Evolutionary conservation across 805 yeast genomes (phyloP), one percentile per base, ranked within the genome.

Genomic region (Teunomyces funiuensis): DNA sequence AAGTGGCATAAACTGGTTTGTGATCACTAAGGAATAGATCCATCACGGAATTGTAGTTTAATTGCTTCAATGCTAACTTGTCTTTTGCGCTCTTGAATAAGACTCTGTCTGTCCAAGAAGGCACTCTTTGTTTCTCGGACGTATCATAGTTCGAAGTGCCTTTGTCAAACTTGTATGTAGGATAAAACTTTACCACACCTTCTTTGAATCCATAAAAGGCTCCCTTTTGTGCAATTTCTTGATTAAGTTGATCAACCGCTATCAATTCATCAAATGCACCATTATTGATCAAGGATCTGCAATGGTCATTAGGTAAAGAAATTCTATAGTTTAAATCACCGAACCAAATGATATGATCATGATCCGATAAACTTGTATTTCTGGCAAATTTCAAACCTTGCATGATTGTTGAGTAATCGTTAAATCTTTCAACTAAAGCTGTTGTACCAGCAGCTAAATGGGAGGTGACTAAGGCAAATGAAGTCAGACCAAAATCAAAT

Each of bases 61-160:
- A 57, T 36, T 88, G 93, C 29, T 70, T 64, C 30, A 89, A 53
- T 6, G 34, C 39, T 10, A 49, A 55, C 10, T 45, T 50, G 7
- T 47, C 51, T 13, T 65, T 65, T 3, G 69, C 60, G 28, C 95
- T 88, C 44, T 74, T 71, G 53, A 74, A 83, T 36, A 91, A 66
- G 88, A 49, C 43, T 43, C 99, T 69, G 65, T 93, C 99, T 2
- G 98, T 90, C 99, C 99, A 93, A 0, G 99, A 95, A 1, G 99
- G 99, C 9, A 87, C 82, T 47, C 99, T 77, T 61, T 82, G 83
- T 62, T 93, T 93, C 54, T 91, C 98, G 29, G 95, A 83, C 0
- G 95, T 77, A 60, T 93, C 99, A 58, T 90, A 93, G 2, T 57
- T 64, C 36, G 76, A 78, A 0, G 95, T 84, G 4, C 95, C 95